These are phyloP conservation scores for Termitomyces sp. DNA, from an alignment of 768 basidiomycete species.

Conservation along the genomic window DNA sequence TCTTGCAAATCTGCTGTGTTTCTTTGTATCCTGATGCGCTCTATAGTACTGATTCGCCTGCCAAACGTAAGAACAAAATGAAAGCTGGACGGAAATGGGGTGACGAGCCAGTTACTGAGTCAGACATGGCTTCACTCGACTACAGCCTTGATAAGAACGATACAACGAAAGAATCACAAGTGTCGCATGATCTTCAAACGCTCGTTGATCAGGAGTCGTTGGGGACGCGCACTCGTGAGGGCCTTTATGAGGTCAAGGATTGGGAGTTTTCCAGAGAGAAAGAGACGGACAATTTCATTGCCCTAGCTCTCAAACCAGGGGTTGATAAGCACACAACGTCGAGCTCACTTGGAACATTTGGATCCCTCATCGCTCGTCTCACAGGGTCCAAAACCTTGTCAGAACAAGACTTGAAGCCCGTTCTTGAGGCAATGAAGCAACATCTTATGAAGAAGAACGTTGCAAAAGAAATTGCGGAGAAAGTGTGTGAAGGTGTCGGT, in stretches of 20 bases:
- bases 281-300: constrained; percentile 47
- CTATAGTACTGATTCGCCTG: constrained; percentile 53
- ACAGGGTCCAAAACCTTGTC: constrained; percentile 83
- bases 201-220: constrained; percentile 69
- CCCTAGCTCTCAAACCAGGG: constrained; percentile 48
- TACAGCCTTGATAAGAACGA: constrained; percentile 64
- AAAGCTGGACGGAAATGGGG: constrained; percentile 93
- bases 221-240: constrained; percentile 70
- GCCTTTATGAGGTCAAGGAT: constrained; percentile 60
- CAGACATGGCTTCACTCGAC: constrained; percentile 92
- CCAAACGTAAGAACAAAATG: constrained; percentile 56
- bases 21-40: background rate
- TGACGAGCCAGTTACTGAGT: constrained; percentile 69
- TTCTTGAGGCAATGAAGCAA: constrained; percentile 91
- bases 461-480: constrained; percentile 90
- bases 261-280: constrained; percentile 67
- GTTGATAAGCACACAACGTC: constrained; percentile 28
- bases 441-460: constrained; percentile 99
- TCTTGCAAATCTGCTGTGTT: background rate
- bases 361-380: constrained; percentile 76
- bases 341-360: constrained; percentile 57
- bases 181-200: constrained; percentile 48
- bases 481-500: constrained; percentile 93
- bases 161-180: constrained; percentile 20
- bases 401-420: constrained; percentile 78